Evolutionary conservation across 164 flowering plant species (phyloP).

Genomic region (Warburgia ugandensis): DNA sequence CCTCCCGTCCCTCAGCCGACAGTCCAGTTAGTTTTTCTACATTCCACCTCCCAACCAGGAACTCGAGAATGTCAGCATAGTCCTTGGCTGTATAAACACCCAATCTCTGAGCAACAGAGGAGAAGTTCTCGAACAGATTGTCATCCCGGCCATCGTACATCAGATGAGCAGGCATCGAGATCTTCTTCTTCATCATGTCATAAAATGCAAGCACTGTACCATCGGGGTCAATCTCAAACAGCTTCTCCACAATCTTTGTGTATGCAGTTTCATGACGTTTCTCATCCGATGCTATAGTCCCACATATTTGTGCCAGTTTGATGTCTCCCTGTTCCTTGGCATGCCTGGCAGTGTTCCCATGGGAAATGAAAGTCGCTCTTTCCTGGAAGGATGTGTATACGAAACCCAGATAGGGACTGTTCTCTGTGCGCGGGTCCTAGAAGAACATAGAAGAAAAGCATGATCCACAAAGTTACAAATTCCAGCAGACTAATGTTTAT

Average conservation of each 20-base stretch:
- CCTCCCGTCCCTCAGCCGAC: constrained; percentile 51
- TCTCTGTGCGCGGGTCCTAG: constrained; percentile 68
- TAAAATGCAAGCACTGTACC: constrained; percentile 47
- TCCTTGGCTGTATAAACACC: constrained; percentile 58
- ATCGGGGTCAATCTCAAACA: constrained; percentile 65
- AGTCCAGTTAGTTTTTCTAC: constrained; percentile 52
- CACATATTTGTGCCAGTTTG: constrained; percentile 66
- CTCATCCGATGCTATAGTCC: constrained; percentile 71
- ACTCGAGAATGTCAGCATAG: constrained; percentile 64
- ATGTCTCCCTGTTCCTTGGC: constrained; percentile 65
- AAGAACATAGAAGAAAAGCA: background rate
- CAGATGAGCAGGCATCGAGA: constrained; percentile 54
- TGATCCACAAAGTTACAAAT: background rate
- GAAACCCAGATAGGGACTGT: constrained; percentile 73
- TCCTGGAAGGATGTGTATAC: constrained; percentile 81
- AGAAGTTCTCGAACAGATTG: constrained; percentile 46
- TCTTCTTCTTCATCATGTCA: constrained; percentile 65
- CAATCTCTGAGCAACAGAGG: constrained; percentile 61
- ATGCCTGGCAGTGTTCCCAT: constrained; percentile 64
- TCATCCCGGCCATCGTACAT: constrained; percentile 52
- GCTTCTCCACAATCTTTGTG: constrained; percentile 59
- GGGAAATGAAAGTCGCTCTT: constrained; percentile 69
- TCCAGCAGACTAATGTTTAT: constrained; percentile 1
- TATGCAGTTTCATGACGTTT: constrained; percentile 71
- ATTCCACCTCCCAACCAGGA: constrained; percentile 62